Evolutionary conservation across 2,329 filamentous ascomycete species (phyloP).

Genomic region (Lasiodiplodia gonubiensis): DNA sequence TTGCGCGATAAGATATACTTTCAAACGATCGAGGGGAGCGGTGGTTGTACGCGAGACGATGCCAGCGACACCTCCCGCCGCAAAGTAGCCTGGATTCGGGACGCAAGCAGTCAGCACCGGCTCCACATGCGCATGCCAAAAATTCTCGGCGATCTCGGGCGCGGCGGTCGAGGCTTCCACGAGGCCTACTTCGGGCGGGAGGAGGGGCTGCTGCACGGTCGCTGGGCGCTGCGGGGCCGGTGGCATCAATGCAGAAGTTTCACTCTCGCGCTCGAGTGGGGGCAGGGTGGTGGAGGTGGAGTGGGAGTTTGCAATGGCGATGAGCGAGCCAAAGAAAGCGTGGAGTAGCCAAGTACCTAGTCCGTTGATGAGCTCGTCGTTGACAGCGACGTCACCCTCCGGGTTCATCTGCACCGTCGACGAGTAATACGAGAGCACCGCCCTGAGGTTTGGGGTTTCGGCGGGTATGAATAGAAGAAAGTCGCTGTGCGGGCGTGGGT

Average conservation of each 20-base stretch:
- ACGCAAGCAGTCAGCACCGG: slow-evolving; percentile 64
- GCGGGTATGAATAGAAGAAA: slow-evolving; percentile 89
- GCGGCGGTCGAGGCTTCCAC: slow-evolving; percentile 32
- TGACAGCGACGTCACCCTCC: slow-evolving; percentile 92
- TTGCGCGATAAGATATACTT: slow-evolving; percentile 96
- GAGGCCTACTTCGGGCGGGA: slow-evolving; percentile 36
- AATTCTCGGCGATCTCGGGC: slow-evolving; percentile 29
- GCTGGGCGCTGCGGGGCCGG: slow-evolving; percentile 36
- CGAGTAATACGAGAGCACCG: slow-evolving; percentile 89
- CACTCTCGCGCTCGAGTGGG: slow-evolving; percentile 21
- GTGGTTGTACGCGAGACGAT: slow-evolving; percentile 94
- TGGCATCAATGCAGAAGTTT: slow-evolving; percentile 34
- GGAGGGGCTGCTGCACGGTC: slow-evolving; percentile 40
- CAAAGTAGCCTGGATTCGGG: slow-evolving; percentile 94
- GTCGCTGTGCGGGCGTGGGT: slow-evolving; percentile 62
- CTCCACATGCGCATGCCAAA: slow-evolving; percentile 43
- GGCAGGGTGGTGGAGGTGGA: slow-evolving; percentile 39
- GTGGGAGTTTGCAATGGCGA: slow-evolving; percentile 66
- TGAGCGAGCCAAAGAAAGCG: slow-evolving; percentile 76
- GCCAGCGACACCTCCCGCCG: slow-evolving; percentile 92
- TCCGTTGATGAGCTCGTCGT: slow-evolving; percentile 89
- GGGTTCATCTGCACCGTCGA: slow-evolving; percentile 86
- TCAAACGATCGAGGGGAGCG: slow-evolving; percentile 92
- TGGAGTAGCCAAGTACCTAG: slow-evolving; percentile 87
- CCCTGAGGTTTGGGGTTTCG: slow-evolving; percentile 72